phyloP scores from a whole-genome alignment of 2,329 filamentous ascomycete genomes.

The Pezicula carpinea region DNA sequence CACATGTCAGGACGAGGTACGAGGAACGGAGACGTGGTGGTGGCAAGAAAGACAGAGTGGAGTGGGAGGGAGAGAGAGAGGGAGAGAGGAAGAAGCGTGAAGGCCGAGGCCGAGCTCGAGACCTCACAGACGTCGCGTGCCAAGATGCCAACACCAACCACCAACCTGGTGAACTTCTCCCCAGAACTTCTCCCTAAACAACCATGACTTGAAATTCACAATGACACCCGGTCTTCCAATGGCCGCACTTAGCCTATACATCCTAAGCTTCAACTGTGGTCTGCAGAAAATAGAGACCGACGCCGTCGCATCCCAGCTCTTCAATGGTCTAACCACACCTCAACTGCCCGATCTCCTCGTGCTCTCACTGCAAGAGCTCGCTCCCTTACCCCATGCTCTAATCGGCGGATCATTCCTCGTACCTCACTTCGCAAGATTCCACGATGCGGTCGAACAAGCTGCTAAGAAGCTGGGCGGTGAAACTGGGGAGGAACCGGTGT shows the following conservation, averaged over 20 bases:
- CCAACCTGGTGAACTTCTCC: no score
- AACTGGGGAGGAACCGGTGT: conserved; percentile 38
- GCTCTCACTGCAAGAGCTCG: conserved; percentile 78
- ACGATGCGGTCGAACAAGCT: conserved; percentile 67
- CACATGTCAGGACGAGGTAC: no score
- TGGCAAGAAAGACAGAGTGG: no score
- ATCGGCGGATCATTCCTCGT: conserved; percentile 76
- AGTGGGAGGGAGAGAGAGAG: no score
- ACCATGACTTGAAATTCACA: not conserved
- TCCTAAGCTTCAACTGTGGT: conserved; percentile 88
- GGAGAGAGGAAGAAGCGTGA: no score
- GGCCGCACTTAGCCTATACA: conserved; percentile 62
- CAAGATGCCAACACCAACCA: no score
- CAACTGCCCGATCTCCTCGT: conserved; percentile 64
- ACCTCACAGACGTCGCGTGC: no score
- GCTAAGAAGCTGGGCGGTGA: conserved; percentile 34
- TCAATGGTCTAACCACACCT: conserved; percentile 46
- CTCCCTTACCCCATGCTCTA: conserved; percentile 79
- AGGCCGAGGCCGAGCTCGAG: no score
- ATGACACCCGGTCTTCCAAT: conserved; percentile 18
- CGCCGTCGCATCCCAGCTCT: conserved; percentile 67
- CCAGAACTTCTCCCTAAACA: no score
- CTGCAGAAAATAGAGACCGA: conserved; percentile 65
- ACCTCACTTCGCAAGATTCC: conserved; percentile 70
- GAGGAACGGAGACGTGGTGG: no score